Evolutionary conservation across 225 moss, liverwort and hornwort species (phyloP), one percentile per base, ranked within the genome.

Genomic region (Polytrichum commune): DNA sequence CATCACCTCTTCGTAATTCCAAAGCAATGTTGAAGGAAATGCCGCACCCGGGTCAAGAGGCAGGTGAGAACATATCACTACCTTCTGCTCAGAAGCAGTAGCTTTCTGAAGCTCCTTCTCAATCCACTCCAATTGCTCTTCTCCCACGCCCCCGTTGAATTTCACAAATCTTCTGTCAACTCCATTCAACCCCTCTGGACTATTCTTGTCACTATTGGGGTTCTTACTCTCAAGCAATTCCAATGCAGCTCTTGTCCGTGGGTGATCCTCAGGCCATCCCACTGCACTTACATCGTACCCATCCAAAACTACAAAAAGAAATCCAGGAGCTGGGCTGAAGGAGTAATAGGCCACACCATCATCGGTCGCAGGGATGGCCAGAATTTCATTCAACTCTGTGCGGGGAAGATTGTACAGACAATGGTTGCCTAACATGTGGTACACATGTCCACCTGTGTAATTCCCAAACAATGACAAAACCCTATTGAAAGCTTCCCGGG

Each of bases 341-440:
- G 85, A 82, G 72, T 97, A 97, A 69, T 91, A 94, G 1, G 92
- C 88, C 7, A 70, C 76, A 30, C 75, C 82, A 72, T 89, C 81
- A 64, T 73, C 56, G 0, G 90, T 83, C 7, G 81, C 82, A 5
- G 93, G 92, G 61, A 97, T 86, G 5, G 65, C 33, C 9, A 97
- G 67, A 9, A 88, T 53, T 46, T 79, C 71, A 76, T 97, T 94
- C 4, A 97, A 74, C 32, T 90, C 82, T 1, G 64, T 63, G 27
- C 94, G 88, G 25, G 97, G 89, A 63, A 97, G 94, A 75, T 94
- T 97, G 74, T 97, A 97, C 20, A 97, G 86, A 63, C 94, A 97
- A 76, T 97, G 97, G 68, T 97, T 97, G 32, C 92, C 94, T 20
- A 97, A 81, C 69, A 97, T 94, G n/a, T 97, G 91, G 63, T 92